Evolutionary conservation across 176 grass and related monocot genomes (phyloP).

Genomic region (Ananas comosus): DNA sequence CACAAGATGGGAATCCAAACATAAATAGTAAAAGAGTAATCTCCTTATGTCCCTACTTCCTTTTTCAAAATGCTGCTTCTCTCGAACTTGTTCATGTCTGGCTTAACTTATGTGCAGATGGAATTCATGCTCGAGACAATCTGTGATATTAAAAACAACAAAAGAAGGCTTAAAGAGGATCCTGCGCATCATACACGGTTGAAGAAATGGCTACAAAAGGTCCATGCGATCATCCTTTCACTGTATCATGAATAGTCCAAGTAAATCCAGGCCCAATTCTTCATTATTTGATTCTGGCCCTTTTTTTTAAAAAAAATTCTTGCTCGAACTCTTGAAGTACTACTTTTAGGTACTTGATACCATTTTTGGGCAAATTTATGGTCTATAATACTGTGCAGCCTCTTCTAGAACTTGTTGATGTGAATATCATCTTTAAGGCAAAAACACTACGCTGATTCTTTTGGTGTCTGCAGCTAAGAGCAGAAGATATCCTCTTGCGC

Average conservation of each 20-base stretch:
- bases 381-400: neutral
- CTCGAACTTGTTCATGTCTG: constrained; percentile 12
- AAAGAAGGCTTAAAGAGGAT: constrained; percentile 72
- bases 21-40: constrained; percentile 68
- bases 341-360: neutral
- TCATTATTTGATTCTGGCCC: too few relatives aligned
- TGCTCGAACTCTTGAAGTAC: neutral
- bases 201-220: constrained; percentile 97
- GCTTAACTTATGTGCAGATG: constrained; percentile 51
- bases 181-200: constrained; percentile 63
- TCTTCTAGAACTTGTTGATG: neutral
- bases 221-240: constrained; percentile 3
- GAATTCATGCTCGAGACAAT: constrained; percentile 92
- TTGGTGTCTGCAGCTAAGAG: constrained; percentile 45
- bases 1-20: constrained; percentile 41
- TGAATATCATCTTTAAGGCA: neutral
- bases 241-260: too few relatives aligned
- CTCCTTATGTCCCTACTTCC: constrained; percentile 17
- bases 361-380: neutral
- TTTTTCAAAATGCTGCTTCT: constrained; percentile 16
- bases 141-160: constrained; percentile 97
- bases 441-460: neutral
- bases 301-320: too few relatives aligned
- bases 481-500: constrained; percentile 59
- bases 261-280: too few relatives aligned